phyloP scores from a whole-genome alignment of 208 protist species.

The Tritrichomonas musculus region DNA sequence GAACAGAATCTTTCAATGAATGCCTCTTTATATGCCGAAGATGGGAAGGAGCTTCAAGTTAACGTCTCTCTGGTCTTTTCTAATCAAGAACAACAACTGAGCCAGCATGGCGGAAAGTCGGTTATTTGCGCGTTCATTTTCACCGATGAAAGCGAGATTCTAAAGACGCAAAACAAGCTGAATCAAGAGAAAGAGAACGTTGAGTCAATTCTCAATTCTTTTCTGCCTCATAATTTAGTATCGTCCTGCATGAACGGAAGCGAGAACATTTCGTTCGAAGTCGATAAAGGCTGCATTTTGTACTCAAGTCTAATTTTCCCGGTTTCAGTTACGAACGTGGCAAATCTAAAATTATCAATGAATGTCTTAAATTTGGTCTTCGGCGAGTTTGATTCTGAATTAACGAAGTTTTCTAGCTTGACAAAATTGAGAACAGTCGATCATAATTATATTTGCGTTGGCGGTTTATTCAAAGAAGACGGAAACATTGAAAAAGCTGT shows the following conservation, averaged over 20 bases:
- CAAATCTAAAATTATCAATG: not conserved
- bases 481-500: not conserved
- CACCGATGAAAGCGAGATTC: not conserved
- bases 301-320: not conserved
- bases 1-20: not conserved
- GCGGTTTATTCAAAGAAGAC: not conserved
- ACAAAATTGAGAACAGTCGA: constrained; percentile 1
- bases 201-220: not conserved
- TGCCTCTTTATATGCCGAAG: not conserved
- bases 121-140: not conserved
- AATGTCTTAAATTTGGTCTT: not conserved
- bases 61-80: not conserved
- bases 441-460: not conserved
- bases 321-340: not conserved
- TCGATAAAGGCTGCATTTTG: not conserved
- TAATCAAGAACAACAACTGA: not conserved
- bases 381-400: not conserved
- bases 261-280: not conserved
- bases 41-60: not conserved
- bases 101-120: not conserved
- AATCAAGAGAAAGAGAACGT: not conserved
- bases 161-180: not conserved
- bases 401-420: not conserved
- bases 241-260: not conserved
- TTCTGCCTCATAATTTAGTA: not conserved